These are phyloP conservation scores for Porpolomopsis calyptriformis DNA, from an alignment of 768 basidiomycete species.

Conservation along the genomic window DNA sequence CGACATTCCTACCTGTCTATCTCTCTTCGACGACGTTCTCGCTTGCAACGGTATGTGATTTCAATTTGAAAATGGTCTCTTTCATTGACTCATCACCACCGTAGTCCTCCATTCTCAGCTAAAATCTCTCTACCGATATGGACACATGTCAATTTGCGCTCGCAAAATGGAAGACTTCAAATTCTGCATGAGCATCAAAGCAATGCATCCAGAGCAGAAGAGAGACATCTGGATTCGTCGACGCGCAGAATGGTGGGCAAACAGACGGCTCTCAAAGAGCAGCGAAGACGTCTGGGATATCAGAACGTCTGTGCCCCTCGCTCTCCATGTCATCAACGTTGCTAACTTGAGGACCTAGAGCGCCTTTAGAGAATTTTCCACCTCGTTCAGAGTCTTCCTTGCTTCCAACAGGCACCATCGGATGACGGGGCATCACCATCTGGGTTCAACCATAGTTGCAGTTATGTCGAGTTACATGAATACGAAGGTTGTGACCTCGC, in stretches of 20 bases:
- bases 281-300: slow-evolving; percentile 95
- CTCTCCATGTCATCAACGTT: background rate
- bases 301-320: slow-evolving; percentile 47
- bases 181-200: slow-evolving; percentile 81
- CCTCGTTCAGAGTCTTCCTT: background rate
- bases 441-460: background rate
- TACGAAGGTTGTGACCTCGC: too few relatives aligned
- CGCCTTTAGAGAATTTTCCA: slow-evolving; percentile 1
- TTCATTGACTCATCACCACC: slow-evolving; percentile 18
- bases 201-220: slow-evolving; percentile 63
- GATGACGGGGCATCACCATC: background rate
- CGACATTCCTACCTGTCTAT: slow-evolving; percentile 77
- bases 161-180: slow-evolving; percentile 87
- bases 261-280: slow-evolving; percentile 59
- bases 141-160: slow-evolving; percentile 58
- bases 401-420: background rate
- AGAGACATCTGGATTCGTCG: slow-evolving; percentile 77
- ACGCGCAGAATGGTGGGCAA: slow-evolving; percentile 93
- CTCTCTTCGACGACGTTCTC: slow-evolving; percentile 60
- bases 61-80: too few relatives aligned
- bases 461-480: background rate
- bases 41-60: too few relatives aligned
- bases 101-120: slow-evolving; percentile 65
- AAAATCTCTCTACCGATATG: slow-evolving; percentile 80
- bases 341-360: background rate